Base-by-base conservation (phyloP, 345 rosid genomes). In the Raphanus raphanistrum region DNA sequence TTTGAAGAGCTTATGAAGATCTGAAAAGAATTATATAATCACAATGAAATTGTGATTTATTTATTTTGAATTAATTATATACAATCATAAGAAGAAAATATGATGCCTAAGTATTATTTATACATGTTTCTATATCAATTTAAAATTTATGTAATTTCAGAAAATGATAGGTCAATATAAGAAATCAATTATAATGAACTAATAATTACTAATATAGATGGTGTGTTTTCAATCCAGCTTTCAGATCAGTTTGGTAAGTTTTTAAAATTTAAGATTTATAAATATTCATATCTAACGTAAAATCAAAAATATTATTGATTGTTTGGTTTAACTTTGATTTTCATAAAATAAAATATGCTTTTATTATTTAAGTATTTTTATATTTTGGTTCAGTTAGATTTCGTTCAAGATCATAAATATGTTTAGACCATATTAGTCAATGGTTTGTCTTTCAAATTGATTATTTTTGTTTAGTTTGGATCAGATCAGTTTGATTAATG, bases 1-100 rank as follows among this genome's bases (percentile, higher is more conserved):
- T 94, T 94, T 68, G 86, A 92, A 76, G 80, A 86, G 70, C 71
- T 87, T 15, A 79, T 89, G 87, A 72, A 81, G 10, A 70, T 68
- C 6, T 68, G 8, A 60, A 68, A 35, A 27, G 0, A 55, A 13
- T 33, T 17, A 17, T 55, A 17, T 11, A 11, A 16, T 9, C 8
- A 67, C 25, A 38, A 2, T 6, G 31, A 66, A 4, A n/a, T 25
- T 8, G 29, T 66, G 10, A 38, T 75, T 57, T 16, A 28, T 41
- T 25, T 28, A 11, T 66, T 66, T 26, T 6, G 7, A 36, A 15
- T 50, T 35, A 17, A 43, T 13, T 41, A 66, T 66, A 9, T 41
- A 25, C 4, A 25, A n/a, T 3, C 16, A 13, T 27, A 61, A 29
- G 38, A 21, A 41, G 50, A 10, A 38, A 3, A 60, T 13, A 4